A percentile compares a stretch with the other conserved stretches of the same genome.
Conservation (phyloP, 805 yeast genomes). For the Saccharomycopsis sp. region DNA sequence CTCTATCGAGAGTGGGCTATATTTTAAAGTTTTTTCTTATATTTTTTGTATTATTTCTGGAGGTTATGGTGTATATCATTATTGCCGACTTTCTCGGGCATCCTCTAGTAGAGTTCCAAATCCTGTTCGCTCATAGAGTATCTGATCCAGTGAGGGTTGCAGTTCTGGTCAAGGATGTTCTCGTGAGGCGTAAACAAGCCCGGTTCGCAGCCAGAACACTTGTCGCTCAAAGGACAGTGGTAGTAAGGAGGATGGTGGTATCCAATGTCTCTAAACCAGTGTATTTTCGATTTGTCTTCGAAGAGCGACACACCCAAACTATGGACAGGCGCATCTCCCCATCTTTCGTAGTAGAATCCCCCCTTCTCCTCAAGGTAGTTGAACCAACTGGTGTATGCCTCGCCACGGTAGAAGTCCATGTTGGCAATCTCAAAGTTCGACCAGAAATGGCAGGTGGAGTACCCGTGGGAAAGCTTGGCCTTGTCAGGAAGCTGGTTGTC, state of each 20-base stretch:
- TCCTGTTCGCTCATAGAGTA: conserved; percentile 32
- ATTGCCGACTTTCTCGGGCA: too few species aligned
- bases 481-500: conserved; percentile 47
- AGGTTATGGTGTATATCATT: background rate
- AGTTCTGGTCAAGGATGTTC: conserved; percentile 57
- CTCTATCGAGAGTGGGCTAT: too few species aligned
- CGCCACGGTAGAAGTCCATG: conserved; percentile 70
- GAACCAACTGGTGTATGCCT: conserved; percentile 62
- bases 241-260: conserved; percentile 69
- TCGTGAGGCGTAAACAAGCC: conserved; percentile 51
- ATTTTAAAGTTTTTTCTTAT: too few species aligned
- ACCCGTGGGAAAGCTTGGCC: conserved; percentile 36
- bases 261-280: conserved; percentile 86
- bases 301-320: conserved; percentile 66
- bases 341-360: conserved; percentile 85
- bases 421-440: conserved; percentile 81
- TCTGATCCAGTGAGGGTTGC: conserved; percentile 65
- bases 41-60: too few species aligned
- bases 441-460: conserved; percentile 80
- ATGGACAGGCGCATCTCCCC: conserved; percentile 95
- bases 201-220: conserved; percentile 43
- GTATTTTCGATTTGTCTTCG: conserved; percentile 61
- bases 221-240: conserved; percentile 62
- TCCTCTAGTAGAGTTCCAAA: conserved; percentile 18
- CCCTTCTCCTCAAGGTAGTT: conserved; percentile 59